phyloP scores from a whole-genome alignment of 805 yeast genomes.

The Isabelozyma gotoi region DNA sequence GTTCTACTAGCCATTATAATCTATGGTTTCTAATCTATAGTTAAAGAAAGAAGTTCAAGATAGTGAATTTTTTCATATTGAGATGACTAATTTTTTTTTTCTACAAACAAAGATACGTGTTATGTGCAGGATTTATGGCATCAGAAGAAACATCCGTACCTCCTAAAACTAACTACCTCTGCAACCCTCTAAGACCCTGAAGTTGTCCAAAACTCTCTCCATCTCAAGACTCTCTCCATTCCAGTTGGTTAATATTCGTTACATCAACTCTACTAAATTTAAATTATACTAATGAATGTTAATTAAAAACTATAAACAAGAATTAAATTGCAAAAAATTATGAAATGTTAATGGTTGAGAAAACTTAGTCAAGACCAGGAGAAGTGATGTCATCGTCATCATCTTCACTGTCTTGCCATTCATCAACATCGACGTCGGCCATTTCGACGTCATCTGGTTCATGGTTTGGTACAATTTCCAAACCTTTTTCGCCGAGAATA shows the following conservation, averaged over 20 bases:
- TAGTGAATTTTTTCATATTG: constrained; percentile 1
- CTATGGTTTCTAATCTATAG: neutral
- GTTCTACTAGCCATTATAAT: constrained; percentile 47
- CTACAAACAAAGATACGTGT: neutral
- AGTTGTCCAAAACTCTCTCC: too few relatives aligned
- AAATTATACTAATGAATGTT: too few relatives aligned
- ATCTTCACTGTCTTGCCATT: constrained; percentile 59
- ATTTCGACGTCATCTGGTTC: constrained; percentile 51
- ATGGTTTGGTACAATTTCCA: constrained; percentile 86
- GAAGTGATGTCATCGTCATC: constrained; percentile 49
- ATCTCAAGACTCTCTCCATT: too few relatives aligned
- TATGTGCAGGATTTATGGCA: neutral
- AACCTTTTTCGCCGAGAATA: constrained; percentile 55
- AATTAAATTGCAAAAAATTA: too few relatives aligned
- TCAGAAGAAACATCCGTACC: neutral
- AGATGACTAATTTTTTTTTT: constrained; percentile 1
- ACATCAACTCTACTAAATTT: too few relatives aligned
- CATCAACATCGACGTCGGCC: constrained; percentile 58
- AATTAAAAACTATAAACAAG: neutral
- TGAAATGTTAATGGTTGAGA: neutral
- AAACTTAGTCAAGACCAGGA: constrained; percentile 17
- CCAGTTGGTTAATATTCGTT: too few relatives aligned
- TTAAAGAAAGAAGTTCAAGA: constrained; percentile 3
- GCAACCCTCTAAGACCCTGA: too few relatives aligned
- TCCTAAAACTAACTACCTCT: too few relatives aligned